A percentile compares a stretch with the other conserved stretches of the same genome.
Evolutionary conservation across 176 grass and related monocot species (phyloP).

Genomic region (Puya raimondii): DNA sequence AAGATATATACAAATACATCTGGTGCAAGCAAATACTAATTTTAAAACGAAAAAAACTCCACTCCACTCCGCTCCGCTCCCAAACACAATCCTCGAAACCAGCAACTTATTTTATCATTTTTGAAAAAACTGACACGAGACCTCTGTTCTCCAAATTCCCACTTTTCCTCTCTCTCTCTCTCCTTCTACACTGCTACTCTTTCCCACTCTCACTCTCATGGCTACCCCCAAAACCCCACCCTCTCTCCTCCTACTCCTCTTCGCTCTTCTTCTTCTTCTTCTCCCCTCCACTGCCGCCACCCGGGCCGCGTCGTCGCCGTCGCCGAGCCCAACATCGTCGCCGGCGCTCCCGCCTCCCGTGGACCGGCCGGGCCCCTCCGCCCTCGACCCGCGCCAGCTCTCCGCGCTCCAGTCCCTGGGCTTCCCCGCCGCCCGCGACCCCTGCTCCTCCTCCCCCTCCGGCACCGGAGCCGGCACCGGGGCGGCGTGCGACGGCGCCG

Average conservation of each 20-base stretch:
- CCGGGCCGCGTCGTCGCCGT: background rate
- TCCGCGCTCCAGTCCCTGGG: background rate
- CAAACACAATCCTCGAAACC: too few relatives aligned
- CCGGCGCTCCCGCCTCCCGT: background rate
- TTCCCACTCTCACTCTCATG: slow-evolving; percentile 19
- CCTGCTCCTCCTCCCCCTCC: slow-evolving; percentile 41
- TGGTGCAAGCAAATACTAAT: too few relatives aligned
- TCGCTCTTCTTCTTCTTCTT: background rate
- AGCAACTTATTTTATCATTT: background rate
- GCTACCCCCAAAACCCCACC: slow-evolving; percentile 5
- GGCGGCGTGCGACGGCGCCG: slow-evolving; percentile 52
- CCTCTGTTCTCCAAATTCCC: background rate
- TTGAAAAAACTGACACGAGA: background rate
- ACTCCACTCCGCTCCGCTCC: too few relatives aligned
- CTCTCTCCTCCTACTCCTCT: slow-evolving; percentile 5
- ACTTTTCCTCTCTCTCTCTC: background rate
- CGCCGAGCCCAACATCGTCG: background rate
- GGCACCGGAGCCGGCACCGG: slow-evolving; percentile 25
- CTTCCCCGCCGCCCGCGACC: slow-evolving; percentile 43
- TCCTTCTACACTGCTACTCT: background rate
- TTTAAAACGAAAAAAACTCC: too few relatives aligned
- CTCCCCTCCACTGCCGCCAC: background rate
- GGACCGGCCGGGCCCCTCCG: background rate
- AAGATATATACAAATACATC: too few relatives aligned
- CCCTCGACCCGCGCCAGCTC: background rate